These are phyloP conservation scores for Phytophthora colocasiae DNA, from an alignment of 352 stramenopile species.

Conservation along the genomic window DNA sequence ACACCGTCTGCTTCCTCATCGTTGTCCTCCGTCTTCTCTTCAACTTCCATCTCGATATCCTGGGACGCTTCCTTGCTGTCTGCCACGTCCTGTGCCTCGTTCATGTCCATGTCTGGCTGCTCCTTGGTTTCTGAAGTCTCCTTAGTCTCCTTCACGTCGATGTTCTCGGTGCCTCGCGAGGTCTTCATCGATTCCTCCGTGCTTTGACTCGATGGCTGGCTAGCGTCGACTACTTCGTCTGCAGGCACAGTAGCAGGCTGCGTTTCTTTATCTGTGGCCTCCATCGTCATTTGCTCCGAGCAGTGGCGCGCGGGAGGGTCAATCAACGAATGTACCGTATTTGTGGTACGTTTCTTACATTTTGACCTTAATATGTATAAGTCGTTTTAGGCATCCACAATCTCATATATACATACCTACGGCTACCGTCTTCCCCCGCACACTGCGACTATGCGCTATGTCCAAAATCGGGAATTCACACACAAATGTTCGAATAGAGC, in stretches of 20 bases:
- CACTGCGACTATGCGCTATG: too few relatives aligned
- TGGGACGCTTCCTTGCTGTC: conserved; percentile 4
- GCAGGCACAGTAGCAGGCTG: neutral
- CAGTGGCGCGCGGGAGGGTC: too few relatives aligned
- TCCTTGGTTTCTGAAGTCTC: conserved; percentile 5
- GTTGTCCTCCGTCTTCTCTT: conserved; percentile 4
- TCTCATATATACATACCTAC: conserved; percentile 1
- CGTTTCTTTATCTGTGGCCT: conserved; percentile 22
- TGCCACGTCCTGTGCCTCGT: neutral
- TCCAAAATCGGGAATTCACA: too few relatives aligned
- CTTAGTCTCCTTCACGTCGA: conserved; percentile 13
- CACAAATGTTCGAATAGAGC: too few relatives aligned
- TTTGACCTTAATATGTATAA: too few relatives aligned
- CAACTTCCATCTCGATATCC: conserved; percentile 10
- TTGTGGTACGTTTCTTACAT: too few relatives aligned
- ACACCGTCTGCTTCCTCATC: conserved; percentile 5
- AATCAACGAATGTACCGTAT: too few relatives aligned
- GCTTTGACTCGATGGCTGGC: conserved; percentile 22
- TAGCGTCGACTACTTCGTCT: conserved; percentile 24
- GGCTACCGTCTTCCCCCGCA: too few relatives aligned
- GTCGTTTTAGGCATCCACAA: too few relatives aligned
- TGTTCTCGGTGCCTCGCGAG: conserved; percentile 13
- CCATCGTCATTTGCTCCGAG: conserved; percentile 14
- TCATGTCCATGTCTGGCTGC: too few relatives aligned
- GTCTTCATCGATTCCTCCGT: conserved; percentile 14